These are phyloP conservation scores for Globisporangium spinosum DNA, from an alignment of 352 stramenopile genomes.

Conservation along the genomic window DNA sequence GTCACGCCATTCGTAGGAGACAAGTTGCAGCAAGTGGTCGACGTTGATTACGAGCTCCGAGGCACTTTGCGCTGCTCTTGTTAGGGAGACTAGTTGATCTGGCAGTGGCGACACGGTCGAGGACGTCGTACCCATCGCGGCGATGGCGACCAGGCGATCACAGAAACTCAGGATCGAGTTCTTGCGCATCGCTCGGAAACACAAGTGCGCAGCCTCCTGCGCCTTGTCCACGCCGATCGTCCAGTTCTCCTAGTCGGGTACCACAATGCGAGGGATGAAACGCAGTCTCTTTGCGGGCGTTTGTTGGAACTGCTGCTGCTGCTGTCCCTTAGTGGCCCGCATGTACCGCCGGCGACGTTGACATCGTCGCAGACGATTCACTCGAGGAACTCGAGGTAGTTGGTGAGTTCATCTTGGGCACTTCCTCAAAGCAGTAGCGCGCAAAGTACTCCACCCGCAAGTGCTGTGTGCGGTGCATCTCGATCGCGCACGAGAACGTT, in stretches of 20 bases:
- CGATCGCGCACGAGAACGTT: slow-evolving; percentile 65
- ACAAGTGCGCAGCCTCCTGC: slow-evolving; percentile 54
- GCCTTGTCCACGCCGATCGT: slow-evolving; percentile 60
- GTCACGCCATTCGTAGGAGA: slow-evolving; percentile 60
- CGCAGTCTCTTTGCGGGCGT: slow-evolving; percentile 33
- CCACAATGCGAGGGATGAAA: slow-evolving; percentile 45
- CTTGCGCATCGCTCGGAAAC: slow-evolving; percentile 76
- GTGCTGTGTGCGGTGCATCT: slow-evolving; percentile 61
- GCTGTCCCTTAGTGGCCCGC: slow-evolving; percentile 2
- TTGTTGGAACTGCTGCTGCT: not conserved
- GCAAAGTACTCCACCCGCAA: slow-evolving; percentile 74
- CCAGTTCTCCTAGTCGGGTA: slow-evolving; percentile 75
- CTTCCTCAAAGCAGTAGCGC: slow-evolving; percentile 75
- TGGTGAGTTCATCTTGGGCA: slow-evolving; percentile 39
- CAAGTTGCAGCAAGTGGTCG: slow-evolving; percentile 63
- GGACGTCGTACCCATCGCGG: slow-evolving; percentile 34
- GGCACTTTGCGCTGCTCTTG: not conserved
- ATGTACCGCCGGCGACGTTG: not conserved
- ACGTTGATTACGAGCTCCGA: slow-evolving; percentile 52
- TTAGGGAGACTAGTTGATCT: not conserved
- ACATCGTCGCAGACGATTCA: slow-evolving; percentile 62
- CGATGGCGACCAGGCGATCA: slow-evolving; percentile 48
- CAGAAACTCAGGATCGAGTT: slow-evolving; percentile 51
- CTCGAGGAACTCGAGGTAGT: slow-evolving; percentile 78
- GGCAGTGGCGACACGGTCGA: slow-evolving; percentile 9